Evolutionary conservation across 169 alveolate species (phyloP).

Genomic region (Plasmodium reichenowi): DNA sequence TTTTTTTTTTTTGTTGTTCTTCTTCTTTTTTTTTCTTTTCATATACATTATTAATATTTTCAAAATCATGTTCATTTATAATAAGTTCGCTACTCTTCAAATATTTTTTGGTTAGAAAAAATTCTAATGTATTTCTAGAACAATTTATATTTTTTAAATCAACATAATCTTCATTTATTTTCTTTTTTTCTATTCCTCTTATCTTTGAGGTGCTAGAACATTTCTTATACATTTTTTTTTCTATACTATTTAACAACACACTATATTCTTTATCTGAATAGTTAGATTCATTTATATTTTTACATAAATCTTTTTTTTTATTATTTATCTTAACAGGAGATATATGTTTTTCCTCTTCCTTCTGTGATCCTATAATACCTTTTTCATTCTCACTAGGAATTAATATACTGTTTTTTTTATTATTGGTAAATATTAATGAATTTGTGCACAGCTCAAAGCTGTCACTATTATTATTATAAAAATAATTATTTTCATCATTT

Average conservation of each 20-base stretch:
- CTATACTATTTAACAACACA: not conserved
- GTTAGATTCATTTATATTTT: not conserved
- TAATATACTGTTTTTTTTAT: too few relatives aligned
- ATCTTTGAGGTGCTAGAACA: not conserved
- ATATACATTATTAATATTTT: too few relatives aligned
- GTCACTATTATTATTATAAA: not conserved
- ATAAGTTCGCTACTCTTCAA: conserved; percentile 5
- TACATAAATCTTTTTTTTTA: not conserved
- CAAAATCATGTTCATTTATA: too few relatives aligned
- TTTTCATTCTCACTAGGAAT: not conserved
- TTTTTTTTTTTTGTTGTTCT: not conserved
- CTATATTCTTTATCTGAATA: not conserved
- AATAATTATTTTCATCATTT: not conserved
- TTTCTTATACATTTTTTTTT: not conserved
- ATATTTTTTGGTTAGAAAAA: conserved; percentile 23
- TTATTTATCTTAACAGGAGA: not conserved
- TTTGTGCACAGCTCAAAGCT: not conserved
- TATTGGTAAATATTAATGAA: not conserved
- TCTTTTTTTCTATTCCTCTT: not conserved
- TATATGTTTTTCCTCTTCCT: not conserved
- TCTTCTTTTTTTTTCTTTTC: too few relatives aligned
- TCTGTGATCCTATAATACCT: not conserved
- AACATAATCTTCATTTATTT: conserved; percentile 27
- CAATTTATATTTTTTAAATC: conserved; percentile 26
- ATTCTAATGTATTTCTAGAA: conserved; percentile 50